A percentile compares a stretch with the other conserved stretches of the same genome.
These are phyloP conservation scores for Talaromyces atroroseus DNA, from an alignment of 2,329 filamentous ascomycete species.

Conservation along the genomic window DNA sequence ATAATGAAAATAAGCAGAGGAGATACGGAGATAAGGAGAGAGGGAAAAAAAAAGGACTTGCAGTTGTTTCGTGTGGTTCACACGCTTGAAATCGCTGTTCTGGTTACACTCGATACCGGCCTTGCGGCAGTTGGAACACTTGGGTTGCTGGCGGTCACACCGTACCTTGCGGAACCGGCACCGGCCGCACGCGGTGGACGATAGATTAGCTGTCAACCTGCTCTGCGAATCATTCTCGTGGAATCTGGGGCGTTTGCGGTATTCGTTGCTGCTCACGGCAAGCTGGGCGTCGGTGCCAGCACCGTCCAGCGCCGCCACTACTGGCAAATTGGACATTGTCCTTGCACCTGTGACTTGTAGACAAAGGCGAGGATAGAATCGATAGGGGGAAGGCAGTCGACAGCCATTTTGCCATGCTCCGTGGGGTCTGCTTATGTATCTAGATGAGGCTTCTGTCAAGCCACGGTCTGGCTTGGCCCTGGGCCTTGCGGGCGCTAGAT, in stretches of 20 bases:
- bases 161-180: conserved; percentile 7
- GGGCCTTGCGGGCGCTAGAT: no score
- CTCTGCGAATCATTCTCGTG: background rate
- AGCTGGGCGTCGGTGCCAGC: background rate
- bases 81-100: conserved; percentile 1
- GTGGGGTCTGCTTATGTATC: no score
- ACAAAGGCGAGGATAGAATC: background rate
- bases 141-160: conserved; percentile 9
- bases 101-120: conserved; percentile 3
- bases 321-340: background rate
- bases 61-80: conserved; percentile 8
- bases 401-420: background rate
- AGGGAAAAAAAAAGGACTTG: background rate
- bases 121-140: conserved; percentile 9
- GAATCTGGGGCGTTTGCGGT: background rate
- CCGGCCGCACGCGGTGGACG: background rate
- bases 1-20: background rate
- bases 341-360: background rate
- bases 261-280: background rate
- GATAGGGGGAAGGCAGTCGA: background rate
- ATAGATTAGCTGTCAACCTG: background rate
- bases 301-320: background rate
- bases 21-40: no score
- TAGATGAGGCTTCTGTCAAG: no score
- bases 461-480: no score